phyloP scores from a whole-genome alignment of 805 yeast species.

The Schwanniomyces polymorphus region DNA sequence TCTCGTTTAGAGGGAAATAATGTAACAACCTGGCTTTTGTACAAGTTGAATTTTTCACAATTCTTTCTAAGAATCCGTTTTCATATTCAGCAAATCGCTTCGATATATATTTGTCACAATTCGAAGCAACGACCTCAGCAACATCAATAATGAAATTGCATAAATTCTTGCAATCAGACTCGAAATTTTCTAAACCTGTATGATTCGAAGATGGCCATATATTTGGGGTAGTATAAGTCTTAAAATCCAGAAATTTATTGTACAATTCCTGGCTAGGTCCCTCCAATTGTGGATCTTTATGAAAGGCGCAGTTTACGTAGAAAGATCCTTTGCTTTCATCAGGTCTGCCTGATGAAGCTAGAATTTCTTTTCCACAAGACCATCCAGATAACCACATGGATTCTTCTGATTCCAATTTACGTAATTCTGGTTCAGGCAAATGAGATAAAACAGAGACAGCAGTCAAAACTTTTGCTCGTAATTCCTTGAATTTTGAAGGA shows the following conservation, averaged over 20 bases:
- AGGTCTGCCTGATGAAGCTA: conserved; percentile 40
- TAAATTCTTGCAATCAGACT: conserved; percentile 34
- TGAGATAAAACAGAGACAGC: conserved; percentile 44
- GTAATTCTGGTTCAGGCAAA: conserved; percentile 32
- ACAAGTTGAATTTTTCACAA: conserved; percentile 50
- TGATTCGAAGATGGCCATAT: conserved; percentile 45
- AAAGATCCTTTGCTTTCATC: conserved; percentile 57
- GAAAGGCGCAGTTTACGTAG: conserved; percentile 60
- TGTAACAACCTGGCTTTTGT: conserved; percentile 60
- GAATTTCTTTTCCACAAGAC: conserved; percentile 57
- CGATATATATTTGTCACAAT: conserved; percentile 48
- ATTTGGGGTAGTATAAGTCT: conserved; percentile 50
- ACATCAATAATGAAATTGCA: conserved; percentile 49
- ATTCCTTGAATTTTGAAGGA: conserved; percentile 34
- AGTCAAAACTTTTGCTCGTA: conserved; percentile 43
- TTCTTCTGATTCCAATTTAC: conserved; percentile 45
- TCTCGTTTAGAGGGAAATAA: conserved; percentile 40
- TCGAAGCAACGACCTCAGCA: conserved; percentile 50
- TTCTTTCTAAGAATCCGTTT: conserved; percentile 38
- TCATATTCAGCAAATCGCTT: conserved; percentile 26
- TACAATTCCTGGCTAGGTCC: conserved; percentile 43
- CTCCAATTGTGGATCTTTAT: conserved; percentile 39
- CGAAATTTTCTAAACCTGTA: conserved; percentile 29
- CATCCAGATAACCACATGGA: conserved; percentile 58
- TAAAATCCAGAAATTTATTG: conserved; percentile 29